A percentile compares a stretch with the other conserved stretches of the same genome.
Conservation (phyloP, 305 asterid species). For the Fraxinus dipetala region DNA sequence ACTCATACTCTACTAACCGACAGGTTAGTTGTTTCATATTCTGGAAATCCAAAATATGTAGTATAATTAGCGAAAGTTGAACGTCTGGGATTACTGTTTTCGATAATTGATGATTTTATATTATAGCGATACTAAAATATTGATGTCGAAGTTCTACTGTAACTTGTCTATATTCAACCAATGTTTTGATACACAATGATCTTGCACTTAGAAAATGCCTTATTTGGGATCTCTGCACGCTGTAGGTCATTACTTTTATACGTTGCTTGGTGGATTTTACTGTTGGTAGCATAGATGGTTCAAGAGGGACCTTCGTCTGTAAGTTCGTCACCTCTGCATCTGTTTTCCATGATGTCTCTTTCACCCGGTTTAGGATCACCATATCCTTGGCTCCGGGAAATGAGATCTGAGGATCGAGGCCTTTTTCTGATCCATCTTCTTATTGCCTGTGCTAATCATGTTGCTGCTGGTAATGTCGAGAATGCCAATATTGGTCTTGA, state of each 20-base stretch:
- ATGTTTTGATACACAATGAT: not conserved
- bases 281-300: constrained; percentile 28
- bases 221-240: not conserved
- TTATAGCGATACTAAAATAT: not conserved
- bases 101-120: not conserved
- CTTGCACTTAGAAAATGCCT: not conserved
- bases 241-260: constrained; percentile 12
- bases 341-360: constrained; percentile 50
- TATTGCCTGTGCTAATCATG: constrained; percentile 50
- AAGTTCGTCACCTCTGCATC: constrained; percentile 52
- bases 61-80: no score
- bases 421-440: constrained; percentile 55
- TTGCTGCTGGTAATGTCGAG: constrained; percentile 51
- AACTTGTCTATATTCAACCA: not conserved
- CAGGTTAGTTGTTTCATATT: not conserved
- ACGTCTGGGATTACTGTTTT: not conserved
- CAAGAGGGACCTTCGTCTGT: constrained; percentile 51
- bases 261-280: not conserved
- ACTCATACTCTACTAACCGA: not conserved
- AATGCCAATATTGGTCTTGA: constrained; percentile 62
- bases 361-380: constrained; percentile 52
- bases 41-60: not conserved
- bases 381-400: constrained; percentile 43
- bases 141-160: not conserved
- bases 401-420: constrained; percentile 65